phyloP scores from a whole-genome alignment of 1,284 basidiomycete species.

The Polyporus tsugae region DNA sequence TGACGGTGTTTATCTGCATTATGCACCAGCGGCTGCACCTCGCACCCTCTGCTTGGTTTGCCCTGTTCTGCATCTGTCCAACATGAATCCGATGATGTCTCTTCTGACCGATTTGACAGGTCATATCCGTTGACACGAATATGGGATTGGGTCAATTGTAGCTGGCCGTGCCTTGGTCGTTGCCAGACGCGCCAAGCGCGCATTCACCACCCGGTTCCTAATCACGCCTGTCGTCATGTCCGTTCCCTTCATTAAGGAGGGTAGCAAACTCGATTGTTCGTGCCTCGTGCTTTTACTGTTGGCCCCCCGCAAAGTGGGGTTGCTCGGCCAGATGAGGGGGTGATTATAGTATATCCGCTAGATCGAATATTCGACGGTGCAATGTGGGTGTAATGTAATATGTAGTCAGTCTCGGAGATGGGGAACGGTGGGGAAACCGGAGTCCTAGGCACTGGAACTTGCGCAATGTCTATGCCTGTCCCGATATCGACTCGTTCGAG shows the following conservation, averaged over 20 bases:
- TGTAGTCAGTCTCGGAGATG: background rate
- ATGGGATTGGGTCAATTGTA: background rate
- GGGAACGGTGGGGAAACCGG: background rate
- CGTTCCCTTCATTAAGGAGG: background rate
- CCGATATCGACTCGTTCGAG: background rate
- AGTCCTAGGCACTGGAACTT: background rate
- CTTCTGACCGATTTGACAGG: background rate
- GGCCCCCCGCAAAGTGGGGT: background rate
- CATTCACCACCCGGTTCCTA: too few species aligned
- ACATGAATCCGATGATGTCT: background rate
- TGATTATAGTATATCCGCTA: background rate
- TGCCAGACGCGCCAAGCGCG: constrained; percentile 3
- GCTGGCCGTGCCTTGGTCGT: constrained; percentile 7
- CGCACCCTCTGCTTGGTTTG: background rate
- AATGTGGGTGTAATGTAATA: too few species aligned
- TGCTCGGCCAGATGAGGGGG: background rate
- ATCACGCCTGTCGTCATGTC: too few species aligned
- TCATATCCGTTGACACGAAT: constrained; percentile 1
- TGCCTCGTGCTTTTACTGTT: background rate
- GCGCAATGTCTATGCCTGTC: background rate
- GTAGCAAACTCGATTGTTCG: background rate
- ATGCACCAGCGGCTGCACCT: background rate
- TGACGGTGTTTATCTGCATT: background rate
- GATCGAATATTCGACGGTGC: background rate
- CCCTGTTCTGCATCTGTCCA: constrained; percentile 1